phyloP scores from a whole-genome alignment of 2,329 filamentous ascomycete genomes.

The Neobulgaria alba region DNA sequence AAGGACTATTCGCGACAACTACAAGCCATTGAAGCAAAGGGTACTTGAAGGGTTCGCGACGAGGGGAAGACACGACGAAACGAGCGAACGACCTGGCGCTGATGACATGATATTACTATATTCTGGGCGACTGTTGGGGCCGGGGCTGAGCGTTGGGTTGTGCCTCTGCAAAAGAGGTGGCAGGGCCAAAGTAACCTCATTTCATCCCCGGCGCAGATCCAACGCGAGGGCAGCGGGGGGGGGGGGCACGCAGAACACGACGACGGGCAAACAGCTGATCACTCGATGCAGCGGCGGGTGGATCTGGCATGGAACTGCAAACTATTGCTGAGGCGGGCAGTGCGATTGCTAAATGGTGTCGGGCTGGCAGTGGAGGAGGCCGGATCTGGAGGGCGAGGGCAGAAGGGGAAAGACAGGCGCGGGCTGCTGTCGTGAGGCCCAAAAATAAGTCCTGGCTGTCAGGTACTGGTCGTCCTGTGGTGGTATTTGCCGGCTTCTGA shows the following conservation, averaged over 20 bases:
- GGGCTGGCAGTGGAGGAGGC: too few species aligned
- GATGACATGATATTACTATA: background rate
- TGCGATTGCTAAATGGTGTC: too few species aligned
- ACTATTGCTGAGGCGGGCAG: background rate
- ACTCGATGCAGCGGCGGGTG: background rate
- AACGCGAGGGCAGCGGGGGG: background rate
- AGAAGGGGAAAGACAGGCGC: too few species aligned
- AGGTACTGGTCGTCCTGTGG: too few species aligned
- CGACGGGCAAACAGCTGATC: background rate
- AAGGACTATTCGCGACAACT: background rate
- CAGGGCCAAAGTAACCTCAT: background rate
- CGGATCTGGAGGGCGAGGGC: too few species aligned
- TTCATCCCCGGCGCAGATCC: background rate
- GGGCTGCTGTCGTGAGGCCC: too few species aligned
- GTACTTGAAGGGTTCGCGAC: slow-evolving; percentile 2
- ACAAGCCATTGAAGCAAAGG: slow-evolving; percentile 7
- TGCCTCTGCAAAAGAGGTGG: slow-evolving; percentile 4
- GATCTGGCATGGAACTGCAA: background rate
- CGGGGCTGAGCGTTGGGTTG: slow-evolving; percentile 8
- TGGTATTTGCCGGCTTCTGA: too few species aligned
- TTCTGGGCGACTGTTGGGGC: background rate
- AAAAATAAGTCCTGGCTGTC: too few species aligned
- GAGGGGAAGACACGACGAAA: slow-evolving; percentile 7
- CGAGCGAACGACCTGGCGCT: background rate
- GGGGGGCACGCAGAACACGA: background rate